A percentile compares a stretch with the other conserved stretches of the same genome.
Conservation (phyloP, 208 protist species). For the Trypanosoma caninum region DNA sequence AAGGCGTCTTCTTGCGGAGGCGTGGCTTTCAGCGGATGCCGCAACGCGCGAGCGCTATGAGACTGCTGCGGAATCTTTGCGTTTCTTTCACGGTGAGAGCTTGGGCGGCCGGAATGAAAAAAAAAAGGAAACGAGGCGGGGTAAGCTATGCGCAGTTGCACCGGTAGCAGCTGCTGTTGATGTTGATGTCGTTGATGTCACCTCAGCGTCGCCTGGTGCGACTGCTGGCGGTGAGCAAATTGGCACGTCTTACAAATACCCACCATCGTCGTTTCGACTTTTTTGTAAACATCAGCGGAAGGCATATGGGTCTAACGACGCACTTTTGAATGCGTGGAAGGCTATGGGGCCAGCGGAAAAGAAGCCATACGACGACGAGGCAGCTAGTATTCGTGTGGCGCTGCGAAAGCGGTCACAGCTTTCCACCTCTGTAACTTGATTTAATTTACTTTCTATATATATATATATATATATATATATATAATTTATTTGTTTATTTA, state of each 20-base stretch:
- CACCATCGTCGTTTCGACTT: neutral
- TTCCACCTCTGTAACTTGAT: slow-evolving; percentile 1
- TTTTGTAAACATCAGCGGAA: slow-evolving; percentile 6
- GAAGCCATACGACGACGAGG: slow-evolving; percentile 50
- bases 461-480: neutral
- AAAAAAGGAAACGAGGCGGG: neutral
- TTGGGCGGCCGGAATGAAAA: slow-evolving; percentile 4
- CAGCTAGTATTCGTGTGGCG: slow-evolving; percentile 27
- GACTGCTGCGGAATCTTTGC: neutral
- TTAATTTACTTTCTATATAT: slow-evolving; percentile 13
- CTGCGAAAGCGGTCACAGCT: slow-evolving; percentile 3
- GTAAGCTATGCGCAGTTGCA: neutral
- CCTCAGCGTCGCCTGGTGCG: neutral
- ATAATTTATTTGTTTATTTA: too few species aligned
- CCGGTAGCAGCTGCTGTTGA: neutral
- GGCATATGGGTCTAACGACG: neutral
- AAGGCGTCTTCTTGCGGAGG: slow-evolving; percentile 20
- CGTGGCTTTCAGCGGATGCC: slow-evolving; percentile 27
- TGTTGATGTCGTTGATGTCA: neutral
- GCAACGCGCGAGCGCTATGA: slow-evolving; percentile 18
- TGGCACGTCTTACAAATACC: neutral
- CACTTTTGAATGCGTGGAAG: slow-evolving; percentile 33
- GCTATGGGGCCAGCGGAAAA: slow-evolving; percentile 45
- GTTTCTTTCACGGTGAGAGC: too few species aligned
- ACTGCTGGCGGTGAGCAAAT: neutral